Evolutionary conservation across 192 early-diverging fungal genomes (phyloP), one percentile per base, ranked within the genome.

Genomic region (Mortierella antarctica): DNA sequence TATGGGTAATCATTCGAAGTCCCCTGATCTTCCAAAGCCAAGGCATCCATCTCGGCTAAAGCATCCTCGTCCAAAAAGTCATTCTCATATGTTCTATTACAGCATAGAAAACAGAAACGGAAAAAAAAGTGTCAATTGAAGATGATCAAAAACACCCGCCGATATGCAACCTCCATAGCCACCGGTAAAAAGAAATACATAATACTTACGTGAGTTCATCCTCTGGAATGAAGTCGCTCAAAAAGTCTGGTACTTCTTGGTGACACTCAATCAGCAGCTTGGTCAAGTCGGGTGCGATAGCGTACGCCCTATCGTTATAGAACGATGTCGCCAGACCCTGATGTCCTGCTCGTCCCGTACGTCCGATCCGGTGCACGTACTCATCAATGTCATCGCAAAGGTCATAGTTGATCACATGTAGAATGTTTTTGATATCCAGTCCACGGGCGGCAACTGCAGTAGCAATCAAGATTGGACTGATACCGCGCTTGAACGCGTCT

Each of bases 391-490:
- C 91, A 20, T 85, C 84, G 52, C 93, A 91, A 39, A 96, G 83
- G 70, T 96, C 95, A 70, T 93, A 96, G 83, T 95, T 95, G 77
- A 96, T 90, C 48, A 96, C 94, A 83, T 96, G 94, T 39, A 87
- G 83, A 9, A 96, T 89, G 80, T 95, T 92, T 60, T 91, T 91
- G 65, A 96, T 94, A 74, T 96, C 95, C 39, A 96, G 74, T 70
- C 95, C 95, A 65, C 95, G 89, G 13, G 94, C 91, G 23, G 95
- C 94, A 10, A 96, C 92, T 47, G 92, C 92, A n/a, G 95, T 96
- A 9, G 95, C 94, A 14, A 96, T 92, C 52, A 96, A 79, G 60
- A 96, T 85, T 2, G 88, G 88, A 9, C 85, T 84, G 14, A 75
- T 68, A 3, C 88, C 88, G 46, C 49, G 44, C 66, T 91, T 91